Evolutionary conservation across 192 early-diverging fungal species (phyloP), one percentile per base, ranked within the genome.

Genomic region (Pilaira anomala): DNA sequence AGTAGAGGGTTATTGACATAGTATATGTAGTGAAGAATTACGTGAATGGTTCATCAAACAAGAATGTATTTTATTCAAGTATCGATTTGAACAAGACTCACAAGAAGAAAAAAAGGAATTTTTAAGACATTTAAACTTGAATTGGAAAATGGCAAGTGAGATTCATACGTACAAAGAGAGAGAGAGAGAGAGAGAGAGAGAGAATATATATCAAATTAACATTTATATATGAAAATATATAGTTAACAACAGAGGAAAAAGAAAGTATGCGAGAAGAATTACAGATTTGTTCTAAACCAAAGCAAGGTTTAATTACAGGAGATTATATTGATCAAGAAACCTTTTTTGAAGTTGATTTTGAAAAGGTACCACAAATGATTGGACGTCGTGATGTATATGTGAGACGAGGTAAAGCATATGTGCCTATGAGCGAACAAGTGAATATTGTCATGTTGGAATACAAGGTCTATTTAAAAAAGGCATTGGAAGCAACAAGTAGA

Each of bases 381-480:
- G 59, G 65, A 30, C 68, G 77, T 12, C 71, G 86, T 29, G 76
- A 81, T 50, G 88, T 88, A 7, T 84, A 86, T 42, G 24, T 93
- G 24, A 74, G 79, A 25, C 68, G 51, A 12, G 91, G 91, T 24
- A 77, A 76, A 48, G 91, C 89, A 0, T 91, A 82, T 73, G 86
- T 97, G 9, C 88, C 91, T 2, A 78, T 84, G 65, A 48, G 67
- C 8, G 88, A 96, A 42, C 87, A 89, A 45, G 68, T 85, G 2
- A 70, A 82, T 11, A 79, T 98, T 41, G 83, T 95, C 8, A 64
- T 90, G 14, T 83, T 84, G 54, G 89, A 92, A 58, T 98, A 88
- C 71, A 83, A 83, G 24, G 69, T 80, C n/a, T 70, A 75, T 28
- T 78, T 98, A 1, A 44, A 67, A 4, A 55, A 73, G 48, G 68